These are phyloP conservation scores for Gnetum montanum DNA, from an alignment of 75 land plant genomes.

Conservation along the genomic window DNA sequence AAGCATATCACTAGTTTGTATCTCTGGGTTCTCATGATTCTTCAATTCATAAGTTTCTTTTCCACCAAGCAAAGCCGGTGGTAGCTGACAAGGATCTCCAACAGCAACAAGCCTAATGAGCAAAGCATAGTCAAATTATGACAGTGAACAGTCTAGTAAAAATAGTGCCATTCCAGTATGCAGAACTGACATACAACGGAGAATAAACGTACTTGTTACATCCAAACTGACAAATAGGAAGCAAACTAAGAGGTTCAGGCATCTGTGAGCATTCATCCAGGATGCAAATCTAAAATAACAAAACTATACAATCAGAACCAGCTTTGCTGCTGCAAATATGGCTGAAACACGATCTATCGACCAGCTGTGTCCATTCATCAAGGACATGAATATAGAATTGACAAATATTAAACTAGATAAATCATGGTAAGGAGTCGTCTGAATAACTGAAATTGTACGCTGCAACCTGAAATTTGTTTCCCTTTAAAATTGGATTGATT, in stretches of 20 bases:
- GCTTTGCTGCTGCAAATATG: too few species aligned
- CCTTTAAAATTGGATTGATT: slow-evolving; percentile 7
- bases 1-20: not conserved
- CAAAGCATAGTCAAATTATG: not conserved
- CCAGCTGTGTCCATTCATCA: too few species aligned
- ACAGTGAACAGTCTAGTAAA: too few species aligned
- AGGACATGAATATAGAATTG: too few species aligned
- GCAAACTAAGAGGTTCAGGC: slow-evolving; percentile 21
- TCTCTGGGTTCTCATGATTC: not conserved
- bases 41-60: not conserved
- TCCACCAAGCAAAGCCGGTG: slow-evolving; percentile 12
- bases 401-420: too few species aligned
- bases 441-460: too few species aligned
- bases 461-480: slow-evolving; percentile 7
- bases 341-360: too few species aligned
- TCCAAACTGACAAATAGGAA: slow-evolving; percentile 19
- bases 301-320: too few species aligned
- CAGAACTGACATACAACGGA: too few species aligned
- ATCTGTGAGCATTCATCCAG: slow-evolving; percentile 28
- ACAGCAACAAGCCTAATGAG: slow-evolving; percentile 23
- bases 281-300: slow-evolving; percentile 18
- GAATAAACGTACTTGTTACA: slow-evolving; percentile 18
- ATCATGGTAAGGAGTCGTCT: too few species aligned
- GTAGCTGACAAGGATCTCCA: slow-evolving; percentile 23
- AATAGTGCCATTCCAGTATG: too few species aligned